A percentile compares a stretch with the other conserved stretches of the same genome.
phyloP scores from a whole-genome alignment of 345 rosid genomes.

The Cochlearia excelsa region DNA sequence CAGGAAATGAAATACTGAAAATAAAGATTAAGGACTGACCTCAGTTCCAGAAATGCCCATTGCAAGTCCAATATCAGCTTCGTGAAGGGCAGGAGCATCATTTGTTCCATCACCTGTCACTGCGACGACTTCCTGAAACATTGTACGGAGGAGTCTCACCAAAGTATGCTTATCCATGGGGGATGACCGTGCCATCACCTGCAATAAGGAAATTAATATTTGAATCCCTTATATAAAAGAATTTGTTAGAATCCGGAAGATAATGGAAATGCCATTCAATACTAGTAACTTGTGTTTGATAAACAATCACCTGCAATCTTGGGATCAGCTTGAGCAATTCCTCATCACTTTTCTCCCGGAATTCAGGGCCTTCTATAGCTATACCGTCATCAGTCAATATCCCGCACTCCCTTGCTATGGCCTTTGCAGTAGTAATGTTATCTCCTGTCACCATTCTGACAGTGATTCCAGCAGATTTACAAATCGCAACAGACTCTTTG shows the following conservation, averaged over 20 bases:
- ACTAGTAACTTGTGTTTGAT: constrained; percentile 7
- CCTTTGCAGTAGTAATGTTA: constrained; percentile 82
- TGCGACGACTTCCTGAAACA: constrained; percentile 73
- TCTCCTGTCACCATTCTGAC: constrained; percentile 94
- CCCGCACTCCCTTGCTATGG: constrained; percentile 88
- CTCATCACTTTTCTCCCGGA: constrained; percentile 49
- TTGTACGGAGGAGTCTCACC: constrained; percentile 63
- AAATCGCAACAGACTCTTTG: constrained; percentile 75
- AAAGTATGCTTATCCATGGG: constrained; percentile 88
- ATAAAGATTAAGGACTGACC: constrained; percentile 36
- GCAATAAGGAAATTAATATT: constrained; percentile 27
- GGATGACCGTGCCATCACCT: constrained; percentile 88
- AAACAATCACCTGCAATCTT: constrained; percentile 65
- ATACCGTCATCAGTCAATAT: constrained; percentile 62
- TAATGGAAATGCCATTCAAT: neutral
- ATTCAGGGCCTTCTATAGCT: constrained; percentile 63
- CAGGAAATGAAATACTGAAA: constrained; percentile 3
- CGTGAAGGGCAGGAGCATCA: constrained; percentile 91
- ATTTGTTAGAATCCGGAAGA: neutral
- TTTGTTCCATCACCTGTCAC: constrained; percentile 92
- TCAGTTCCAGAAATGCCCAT: constrained; percentile 92
- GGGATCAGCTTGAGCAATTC: constrained; percentile 70
- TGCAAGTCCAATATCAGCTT: constrained; percentile 85
- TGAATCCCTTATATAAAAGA: constrained; percentile 3
- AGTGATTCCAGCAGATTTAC: constrained; percentile 75